These are phyloP conservation scores for Fusarium zealandicum DNA, from an alignment of 2,329 filamentous ascomycete genomes.

Conservation along the genomic window DNA sequence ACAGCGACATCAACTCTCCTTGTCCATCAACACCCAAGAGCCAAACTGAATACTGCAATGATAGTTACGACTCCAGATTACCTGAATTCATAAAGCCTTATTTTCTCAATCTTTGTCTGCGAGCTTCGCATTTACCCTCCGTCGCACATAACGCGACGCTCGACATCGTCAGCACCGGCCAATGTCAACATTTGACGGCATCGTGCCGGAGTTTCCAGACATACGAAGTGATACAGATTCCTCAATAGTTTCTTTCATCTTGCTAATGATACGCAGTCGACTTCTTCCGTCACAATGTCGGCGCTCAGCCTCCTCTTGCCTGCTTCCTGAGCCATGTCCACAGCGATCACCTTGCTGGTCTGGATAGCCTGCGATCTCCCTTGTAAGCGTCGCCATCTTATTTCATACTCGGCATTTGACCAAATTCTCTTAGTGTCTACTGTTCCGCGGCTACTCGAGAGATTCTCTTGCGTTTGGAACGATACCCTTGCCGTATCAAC, in stretches of 20 bases:
- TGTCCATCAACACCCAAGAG: background rate
- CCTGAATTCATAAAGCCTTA: too few species aligned
- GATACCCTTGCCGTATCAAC: conserved; percentile 81
- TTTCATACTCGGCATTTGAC: background rate
- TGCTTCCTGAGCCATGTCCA: conserved; percentile 94
- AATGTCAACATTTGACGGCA: conserved; percentile 82
- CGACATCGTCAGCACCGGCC: background rate
- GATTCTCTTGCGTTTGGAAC: conserved; percentile 81
- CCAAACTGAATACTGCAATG: background rate
- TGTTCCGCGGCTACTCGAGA: conserved; percentile 85
- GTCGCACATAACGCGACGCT: background rate
- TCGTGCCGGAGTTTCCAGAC: conserved; percentile 78
- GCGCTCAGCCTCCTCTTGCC: conserved; percentile 70
- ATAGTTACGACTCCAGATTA: background rate
- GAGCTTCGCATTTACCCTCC: background rate
- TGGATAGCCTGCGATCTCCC: conserved; percentile 77
- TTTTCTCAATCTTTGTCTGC: background rate
- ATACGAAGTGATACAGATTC: conserved; percentile 65
- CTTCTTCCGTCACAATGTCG: conserved; percentile 71
- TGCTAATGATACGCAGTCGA: conserved; percentile 66
- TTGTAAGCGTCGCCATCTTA: conserved; percentile 59
- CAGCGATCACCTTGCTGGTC: conserved; percentile 84
- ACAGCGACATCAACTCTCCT: too few species aligned
- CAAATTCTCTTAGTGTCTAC: conserved; percentile 66
- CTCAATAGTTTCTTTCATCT: rapidly evolving